Base-by-base conservation (phyloP, 495 filamentous ascomycete species). In the Aspergillus affinis region DNA sequence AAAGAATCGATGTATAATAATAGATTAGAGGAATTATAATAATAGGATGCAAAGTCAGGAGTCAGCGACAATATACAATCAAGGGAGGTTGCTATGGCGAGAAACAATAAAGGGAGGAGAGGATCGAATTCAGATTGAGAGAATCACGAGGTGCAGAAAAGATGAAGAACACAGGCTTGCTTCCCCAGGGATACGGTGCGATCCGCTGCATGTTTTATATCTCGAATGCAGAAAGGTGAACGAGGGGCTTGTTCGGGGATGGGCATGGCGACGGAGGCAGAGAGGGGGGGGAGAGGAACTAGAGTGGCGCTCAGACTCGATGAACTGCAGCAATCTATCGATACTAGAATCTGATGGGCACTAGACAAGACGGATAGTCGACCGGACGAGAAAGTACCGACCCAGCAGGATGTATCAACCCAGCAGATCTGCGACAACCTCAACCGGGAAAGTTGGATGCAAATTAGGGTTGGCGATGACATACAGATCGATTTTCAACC, bases 131-230 rank as follows among this genome's bases (percentile, higher is more conserved):
- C 27, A 41, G 55, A 52, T 20, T 20, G 48, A 49, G 48, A 49
- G 5, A 59, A 63, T 57, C 65, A 65, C 65, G 65, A 68, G 65
- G 57, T 50, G 13, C 23, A 44, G 52, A 60, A 49, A 45, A 54
- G 55, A 20, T 58, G 57, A 62, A 54, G 54, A 61, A 60, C 15
- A 54, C 52, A 55, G 45, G 19, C 41, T 62, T 58, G 27, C 32
- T 59, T 53, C 47, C 46, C 60, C 53, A 65, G 57, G 53, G 48
- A 52, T 52, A 45, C n/a, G 52, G 61, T 51, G 61, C 55, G 67
- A 65, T 59, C 59, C 50, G 54, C 52, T 65, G 65, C 65, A 70
- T 70, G 65, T 60, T 70, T 70, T 70, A 70, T 70, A 70, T 67
- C 57, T 58, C 48, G 19, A 48, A 51, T 62, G 64, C 61, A 65